Evolutionary conservation across 495 filamentous ascomycete species (phyloP), one percentile per base, ranked within the genome.

Genomic region (Aspergillus campestris): DNA sequence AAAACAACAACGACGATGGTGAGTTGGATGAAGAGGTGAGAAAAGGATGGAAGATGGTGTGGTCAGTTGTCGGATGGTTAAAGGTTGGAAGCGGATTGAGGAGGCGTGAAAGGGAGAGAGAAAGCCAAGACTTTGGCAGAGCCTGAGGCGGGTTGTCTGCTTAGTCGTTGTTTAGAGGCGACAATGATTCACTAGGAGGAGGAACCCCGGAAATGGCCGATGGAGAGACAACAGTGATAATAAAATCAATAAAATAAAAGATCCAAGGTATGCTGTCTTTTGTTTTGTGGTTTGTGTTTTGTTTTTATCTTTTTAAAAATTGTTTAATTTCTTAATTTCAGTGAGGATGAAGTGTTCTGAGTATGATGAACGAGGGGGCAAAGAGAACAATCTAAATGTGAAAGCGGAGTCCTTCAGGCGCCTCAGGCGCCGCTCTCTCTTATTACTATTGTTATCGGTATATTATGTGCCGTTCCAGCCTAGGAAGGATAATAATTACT

Each of bases 51-150:
- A 24, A 24, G 18, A 4, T 24, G 18, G 18, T 24, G 18, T 24
- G 18, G 18, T 24, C 4, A 24, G 18, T 24, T 24, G 18, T 24
- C 18, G 18, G 18, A 2, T 24, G 18, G 18, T 24, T 24, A 4
- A 45, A 41, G 52, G 38, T 44, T 40, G 45, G 38, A 37, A 35
- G 38, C 28, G 35, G 18, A 49, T 18, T 7, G 54, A 51, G 44
- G 53, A 44, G 38, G 46, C 33, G 42, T 48, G 45, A 50, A 48
- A 55, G 47, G 53, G 51, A 50, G 50, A 40, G 45, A 31, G 40
- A 39, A 34, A 49, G 56, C 56, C 52, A 60, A 59, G 57, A 53
- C 53, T 40, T 34, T 14, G 47, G 51, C 50, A 53, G 41, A 51
- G 49, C 39, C 49, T 56, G 12, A 29, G 15, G 18, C 18, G 18